These are phyloP conservation scores for Termitomyces sp. DNA, from an alignment of 768 basidiomycete genomes.

Conservation along the genomic window DNA sequence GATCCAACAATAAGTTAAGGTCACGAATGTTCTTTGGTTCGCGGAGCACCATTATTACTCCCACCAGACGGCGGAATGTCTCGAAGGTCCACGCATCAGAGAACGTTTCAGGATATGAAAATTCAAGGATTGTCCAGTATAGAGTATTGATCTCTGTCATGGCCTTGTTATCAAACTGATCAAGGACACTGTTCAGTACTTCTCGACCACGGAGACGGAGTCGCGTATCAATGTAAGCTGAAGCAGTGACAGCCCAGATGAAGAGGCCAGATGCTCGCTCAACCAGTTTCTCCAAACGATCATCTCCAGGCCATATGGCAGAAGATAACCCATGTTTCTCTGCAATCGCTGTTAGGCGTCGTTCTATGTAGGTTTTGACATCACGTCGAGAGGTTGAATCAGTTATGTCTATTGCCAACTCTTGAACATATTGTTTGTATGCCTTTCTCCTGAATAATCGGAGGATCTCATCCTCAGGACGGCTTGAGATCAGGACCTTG, in stretches of 20 bases:
- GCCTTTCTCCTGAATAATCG: slow-evolving; percentile 8
- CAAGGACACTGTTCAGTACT: slow-evolving; percentile 10
- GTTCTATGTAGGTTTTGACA: slow-evolving; percentile 9
- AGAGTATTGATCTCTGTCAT: slow-evolving; percentile 9
- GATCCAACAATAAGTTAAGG: background rate
- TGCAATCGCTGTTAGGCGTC: slow-evolving; percentile 6
- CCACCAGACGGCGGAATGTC: background rate
- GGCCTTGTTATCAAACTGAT: slow-evolving; percentile 2
- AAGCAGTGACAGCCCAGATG: slow-evolving; percentile 13
- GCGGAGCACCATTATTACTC: background rate
- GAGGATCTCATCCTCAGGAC: slow-evolving; percentile 17
- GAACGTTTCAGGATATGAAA: background rate
- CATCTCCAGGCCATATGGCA: slow-evolving; percentile 14
- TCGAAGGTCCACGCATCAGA: background rate
- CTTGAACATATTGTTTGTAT: slow-evolving; percentile 10
- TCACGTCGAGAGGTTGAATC: slow-evolving; percentile 12
- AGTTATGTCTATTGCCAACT: slow-evolving; percentile 14
- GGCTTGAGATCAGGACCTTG: slow-evolving; percentile 17
- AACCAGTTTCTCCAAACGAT: slow-evolving; percentile 2
- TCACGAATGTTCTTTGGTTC: too few species aligned
- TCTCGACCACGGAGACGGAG: slow-evolving; percentile 9
- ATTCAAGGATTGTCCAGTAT: background rate
- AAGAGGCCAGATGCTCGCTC: slow-evolving; percentile 11
- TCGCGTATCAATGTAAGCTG: slow-evolving; percentile 10
- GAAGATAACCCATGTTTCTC: slow-evolving; percentile 10